phyloP scores from a whole-genome alignment of 345 rosid species.

The Populus simonii region DNA sequence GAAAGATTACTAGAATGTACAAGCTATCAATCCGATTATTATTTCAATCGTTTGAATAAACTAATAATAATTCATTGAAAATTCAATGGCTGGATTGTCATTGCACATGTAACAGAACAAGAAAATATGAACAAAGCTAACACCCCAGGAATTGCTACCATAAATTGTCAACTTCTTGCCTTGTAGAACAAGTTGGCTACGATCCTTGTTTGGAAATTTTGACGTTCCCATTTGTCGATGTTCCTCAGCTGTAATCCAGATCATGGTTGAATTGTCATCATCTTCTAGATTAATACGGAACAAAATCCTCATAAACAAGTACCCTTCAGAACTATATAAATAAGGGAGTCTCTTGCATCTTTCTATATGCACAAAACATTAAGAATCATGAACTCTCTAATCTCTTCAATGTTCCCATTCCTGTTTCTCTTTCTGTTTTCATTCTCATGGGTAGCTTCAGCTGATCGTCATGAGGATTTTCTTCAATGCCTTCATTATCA shows the following conservation, averaged over 20 bases:
- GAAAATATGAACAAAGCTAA: background rate
- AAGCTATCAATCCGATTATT: background rate
- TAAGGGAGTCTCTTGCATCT: background rate
- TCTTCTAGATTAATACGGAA: background rate
- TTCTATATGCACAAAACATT: background rate
- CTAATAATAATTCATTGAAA: too few species aligned
- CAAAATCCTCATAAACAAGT: background rate
- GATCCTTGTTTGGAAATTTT: too few species aligned
- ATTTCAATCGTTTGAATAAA: too few species aligned
- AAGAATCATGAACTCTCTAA: background rate
- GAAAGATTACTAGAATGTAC: too few species aligned
- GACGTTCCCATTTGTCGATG: too few species aligned
- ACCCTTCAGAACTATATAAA: background rate
- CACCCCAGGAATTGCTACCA: background rate
- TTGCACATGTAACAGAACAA: background rate
- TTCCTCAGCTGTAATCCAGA: background rate
- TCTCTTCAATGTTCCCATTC: background rate
- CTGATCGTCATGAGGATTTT: constrained; percentile 9
- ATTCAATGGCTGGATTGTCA: too few species aligned
- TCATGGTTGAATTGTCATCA: background rate
- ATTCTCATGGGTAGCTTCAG: background rate
- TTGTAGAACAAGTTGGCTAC: too few species aligned
- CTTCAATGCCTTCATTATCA: constrained; percentile 8
- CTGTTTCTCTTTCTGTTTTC: background rate
- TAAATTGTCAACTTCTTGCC: too few species aligned